phyloP scores from a whole-genome alignment of 2,329 filamentous ascomycete species.

The Colletotrichum sp. region DNA sequence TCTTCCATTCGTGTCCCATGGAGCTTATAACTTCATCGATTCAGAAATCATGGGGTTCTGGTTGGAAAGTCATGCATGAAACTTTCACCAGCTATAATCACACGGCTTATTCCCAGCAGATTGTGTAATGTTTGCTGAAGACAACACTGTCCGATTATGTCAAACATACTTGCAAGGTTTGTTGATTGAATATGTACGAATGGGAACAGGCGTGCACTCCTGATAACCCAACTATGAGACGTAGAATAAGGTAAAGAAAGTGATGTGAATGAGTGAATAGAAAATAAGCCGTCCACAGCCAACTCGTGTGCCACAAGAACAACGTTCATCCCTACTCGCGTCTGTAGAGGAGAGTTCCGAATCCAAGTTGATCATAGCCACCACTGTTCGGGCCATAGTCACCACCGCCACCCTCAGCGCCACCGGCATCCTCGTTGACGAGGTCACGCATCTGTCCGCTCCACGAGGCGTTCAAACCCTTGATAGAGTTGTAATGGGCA shows the following conservation, averaged over 20 bases:
- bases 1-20: not conserved
- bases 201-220: not conserved
- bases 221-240: not conserved
- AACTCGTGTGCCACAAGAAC: not conserved
- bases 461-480: slow-evolving; percentile 40
- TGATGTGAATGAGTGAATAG: not conserved
- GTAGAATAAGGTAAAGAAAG: not conserved
- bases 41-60: not conserved
- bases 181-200: not conserved
- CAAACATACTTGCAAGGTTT: not conserved
- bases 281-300: not conserved
- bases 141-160: accelerated
- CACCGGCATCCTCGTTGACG: slow-evolving; percentile 34
- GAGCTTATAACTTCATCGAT: not conserved
- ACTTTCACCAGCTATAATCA: no score
- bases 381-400: slow-evolving; percentile 45
- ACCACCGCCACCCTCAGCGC: slow-evolving; percentile 48
- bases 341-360: slow-evolving; percentile 32
- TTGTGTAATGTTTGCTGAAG: not conserved
- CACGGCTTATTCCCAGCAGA: no score
- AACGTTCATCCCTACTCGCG: not conserved
- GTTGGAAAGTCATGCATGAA: not conserved
- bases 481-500: slow-evolving; percentile 42
- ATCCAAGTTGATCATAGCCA: slow-evolving; percentile 43
- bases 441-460: slow-evolving; percentile 40